Evolutionary conservation across 176 grass and related monocot genomes (phyloP).

Genomic region (Phoenix dactylifera): DNA sequence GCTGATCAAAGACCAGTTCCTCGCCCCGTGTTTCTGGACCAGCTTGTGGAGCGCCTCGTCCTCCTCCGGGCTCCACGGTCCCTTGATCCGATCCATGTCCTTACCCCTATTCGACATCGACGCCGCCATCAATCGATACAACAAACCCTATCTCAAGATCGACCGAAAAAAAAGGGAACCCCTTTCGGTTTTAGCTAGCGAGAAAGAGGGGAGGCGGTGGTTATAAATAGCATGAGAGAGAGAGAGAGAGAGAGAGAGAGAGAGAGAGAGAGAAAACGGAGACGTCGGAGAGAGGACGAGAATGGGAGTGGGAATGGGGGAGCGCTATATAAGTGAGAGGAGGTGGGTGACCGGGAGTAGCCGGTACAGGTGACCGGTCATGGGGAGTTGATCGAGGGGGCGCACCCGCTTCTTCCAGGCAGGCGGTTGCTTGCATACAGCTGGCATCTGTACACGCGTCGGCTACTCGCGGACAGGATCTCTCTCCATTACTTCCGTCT

Average conservation of each 20-base stretch:
- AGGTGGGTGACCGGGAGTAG: slow-evolving; percentile 14
- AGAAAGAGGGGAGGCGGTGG: not conserved
- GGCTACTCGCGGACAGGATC: not conserved
- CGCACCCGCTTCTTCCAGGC: slow-evolving; percentile 11
- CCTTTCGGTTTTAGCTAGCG: not conserved
- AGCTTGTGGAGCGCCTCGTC: slow-evolving; percentile 79
- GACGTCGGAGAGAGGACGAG: too few relatives aligned
- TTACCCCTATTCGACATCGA: not conserved
- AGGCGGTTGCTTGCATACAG: slow-evolving; percentile 35
- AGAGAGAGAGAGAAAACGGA: not conserved
- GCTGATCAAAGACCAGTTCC: slow-evolving; percentile 93
- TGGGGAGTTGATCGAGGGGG: not conserved
- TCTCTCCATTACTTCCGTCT: not conserved
- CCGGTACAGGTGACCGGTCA: slow-evolving; percentile 2
- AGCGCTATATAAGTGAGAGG: slow-evolving; percentile 3
- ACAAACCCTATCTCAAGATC: not conserved
- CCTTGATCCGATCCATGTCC: slow-evolving; percentile 87
- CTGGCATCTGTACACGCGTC: slow-evolving; percentile 38
- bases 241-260: not conserved
- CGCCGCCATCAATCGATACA: not conserved
- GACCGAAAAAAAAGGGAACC: not conserved
- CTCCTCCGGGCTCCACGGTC: slow-evolving; percentile 93
- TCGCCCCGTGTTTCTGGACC: slow-evolving; percentile 49
- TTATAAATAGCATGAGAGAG: not conserved
- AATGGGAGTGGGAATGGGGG: not conserved